A percentile compares a stretch with the other conserved stretches of the same genome.
phyloP scores from a whole-genome alignment of 768 basidiomycete species.

The Podaxis rugospora region DNA sequence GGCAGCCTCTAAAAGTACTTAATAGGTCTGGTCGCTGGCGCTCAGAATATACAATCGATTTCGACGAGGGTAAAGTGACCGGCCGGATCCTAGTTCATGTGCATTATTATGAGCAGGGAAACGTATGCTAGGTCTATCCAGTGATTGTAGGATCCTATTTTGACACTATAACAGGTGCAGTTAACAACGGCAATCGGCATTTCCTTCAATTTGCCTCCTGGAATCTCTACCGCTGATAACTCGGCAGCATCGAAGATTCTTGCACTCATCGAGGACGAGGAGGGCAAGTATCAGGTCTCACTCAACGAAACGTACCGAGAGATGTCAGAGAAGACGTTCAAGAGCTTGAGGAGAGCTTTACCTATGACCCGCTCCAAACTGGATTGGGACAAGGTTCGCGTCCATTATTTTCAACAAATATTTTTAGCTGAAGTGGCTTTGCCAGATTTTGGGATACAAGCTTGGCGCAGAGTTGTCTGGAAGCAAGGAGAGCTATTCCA shows the following conservation, averaged over 20 bases:
- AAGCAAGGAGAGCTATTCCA: slow-evolving; percentile 34
- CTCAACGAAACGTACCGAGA: slow-evolving; percentile 81
- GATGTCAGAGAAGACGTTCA: slow-evolving; percentile 93
- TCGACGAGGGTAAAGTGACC: slow-evolving; percentile 54
- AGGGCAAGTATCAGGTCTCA: slow-evolving; percentile 72
- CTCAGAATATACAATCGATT: slow-evolving; percentile 76
- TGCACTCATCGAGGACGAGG: slow-evolving; percentile 77
- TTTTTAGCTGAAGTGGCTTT: neutral
- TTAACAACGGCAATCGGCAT: slow-evolving; percentile 70
- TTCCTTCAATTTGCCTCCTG: slow-evolving; percentile 58
- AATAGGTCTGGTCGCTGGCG: slow-evolving; percentile 93
- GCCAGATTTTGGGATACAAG: slow-evolving; percentile 56
- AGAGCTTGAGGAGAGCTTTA: slow-evolving; percentile 81
- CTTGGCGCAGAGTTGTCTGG: slow-evolving; percentile 73
- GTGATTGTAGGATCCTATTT: neutral
- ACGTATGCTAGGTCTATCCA: slow-evolving; percentile 43
- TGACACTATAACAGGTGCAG: slow-evolving; percentile 64
- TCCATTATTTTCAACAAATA: neutral
- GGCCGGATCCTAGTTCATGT: slow-evolving; percentile 81
- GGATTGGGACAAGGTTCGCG: slow-evolving; percentile 87
- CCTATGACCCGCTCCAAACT: slow-evolving; percentile 92
- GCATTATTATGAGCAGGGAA: slow-evolving; percentile 98
- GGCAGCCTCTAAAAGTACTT: neutral
- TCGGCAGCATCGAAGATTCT: slow-evolving; percentile 67
- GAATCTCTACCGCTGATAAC: slow-evolving; percentile 46